phyloP scores from a whole-genome alignment of 192 early-diverging fungal genomes.

The Spizellomyces punctatus region DNA sequence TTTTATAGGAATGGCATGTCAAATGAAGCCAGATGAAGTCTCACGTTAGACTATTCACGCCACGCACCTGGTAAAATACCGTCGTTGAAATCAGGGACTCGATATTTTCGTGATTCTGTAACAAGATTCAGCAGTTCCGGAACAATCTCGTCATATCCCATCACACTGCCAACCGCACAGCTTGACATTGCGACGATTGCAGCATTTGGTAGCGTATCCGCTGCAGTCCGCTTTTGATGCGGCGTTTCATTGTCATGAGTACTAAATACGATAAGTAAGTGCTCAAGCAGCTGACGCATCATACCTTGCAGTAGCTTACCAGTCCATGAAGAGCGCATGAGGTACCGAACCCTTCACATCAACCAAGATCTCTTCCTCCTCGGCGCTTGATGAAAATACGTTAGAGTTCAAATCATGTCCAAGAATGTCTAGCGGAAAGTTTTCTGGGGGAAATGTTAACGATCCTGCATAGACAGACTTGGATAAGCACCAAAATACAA shows the following conservation, averaged over 20 bases:
- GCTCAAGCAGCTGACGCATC: background rate
- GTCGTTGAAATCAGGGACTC: slow-evolving; percentile 56
- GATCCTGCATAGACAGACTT: slow-evolving; percentile 51
- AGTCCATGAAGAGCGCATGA: slow-evolving; percentile 98
- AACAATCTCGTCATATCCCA: slow-evolving; percentile 95
- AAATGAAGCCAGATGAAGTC: background rate
- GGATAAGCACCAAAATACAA: slow-evolving; percentile 1
- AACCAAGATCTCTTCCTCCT: slow-evolving; percentile 62
- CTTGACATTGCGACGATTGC: slow-evolving; percentile 88
- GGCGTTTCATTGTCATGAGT: slow-evolving; percentile 99
- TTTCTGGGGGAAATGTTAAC: slow-evolving; percentile 46
- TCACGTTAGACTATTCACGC: background rate
- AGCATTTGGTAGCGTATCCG: slow-evolving; percentile 90
- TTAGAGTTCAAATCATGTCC: slow-evolving; percentile 51
- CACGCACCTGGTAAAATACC: slow-evolving; percentile 61
- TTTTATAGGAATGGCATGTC: slow-evolving; percentile 16
- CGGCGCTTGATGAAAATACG: slow-evolving; percentile 24
- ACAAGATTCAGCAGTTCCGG: slow-evolving; percentile 88
- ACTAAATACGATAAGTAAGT: slow-evolving; percentile 35
- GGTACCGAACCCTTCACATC: slow-evolving; percentile 78
- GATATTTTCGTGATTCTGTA: slow-evolving; percentile 80
- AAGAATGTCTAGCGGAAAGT: slow-evolving; percentile 73
- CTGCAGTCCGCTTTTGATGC: slow-evolving; percentile 83
- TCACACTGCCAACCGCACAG: slow-evolving; percentile 94
- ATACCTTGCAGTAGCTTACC: slow-evolving; percentile 30